Base-by-base conservation (phyloP, 2,329 filamentous ascomycete species). In the Bisporella sp. region DNA sequence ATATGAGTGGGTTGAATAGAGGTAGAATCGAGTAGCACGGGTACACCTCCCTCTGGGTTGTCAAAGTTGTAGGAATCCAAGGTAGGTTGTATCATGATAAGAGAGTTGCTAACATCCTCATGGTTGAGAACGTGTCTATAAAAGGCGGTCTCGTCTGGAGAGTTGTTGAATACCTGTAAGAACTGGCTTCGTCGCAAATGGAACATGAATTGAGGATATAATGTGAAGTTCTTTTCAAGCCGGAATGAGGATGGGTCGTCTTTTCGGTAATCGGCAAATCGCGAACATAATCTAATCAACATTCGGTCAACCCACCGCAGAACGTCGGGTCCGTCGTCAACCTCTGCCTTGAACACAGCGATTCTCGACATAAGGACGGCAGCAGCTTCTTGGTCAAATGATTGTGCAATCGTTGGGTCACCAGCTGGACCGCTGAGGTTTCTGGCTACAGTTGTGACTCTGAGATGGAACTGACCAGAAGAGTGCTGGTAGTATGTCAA, bases 171-270 rank as follows among this genome's bases (percentile, higher is more conserved):
- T 51, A 99, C 91, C 66, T 99, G 93, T 57, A 99, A 71, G 75
- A 99, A 99, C 69, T 97, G 93, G 70, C 90, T 96, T 69, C 93
- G 83, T 61, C 93, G 87, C 54, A 99, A 79, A 69, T 99, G 93
- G 77, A 99, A 99, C 93, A 99, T 99, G 73, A 99, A 99, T 68
- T 99, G 93, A 30, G 93, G 93, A 66, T 99, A 99, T 12, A 99
- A 78, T 0, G 92, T 97, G 66, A 99, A 99, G 75, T 99, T 99
- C 81, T 96, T 96, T 71, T 99, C 93, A 56, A 96, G 72, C 35
- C 90, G 82, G 81, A 99, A 99, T 0, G 92, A 97, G 5, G 92
- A 95, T 11, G 93, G 90, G 62, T 99, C 93, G 66, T 99, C 93
- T 71, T 99, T 99, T 56, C 93, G 81, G 68, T 99, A 99, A 69